Conservation (phyloP, 2,329 filamentous ascomycete genomes). For the Lasiodiplodia citricola region DNA sequence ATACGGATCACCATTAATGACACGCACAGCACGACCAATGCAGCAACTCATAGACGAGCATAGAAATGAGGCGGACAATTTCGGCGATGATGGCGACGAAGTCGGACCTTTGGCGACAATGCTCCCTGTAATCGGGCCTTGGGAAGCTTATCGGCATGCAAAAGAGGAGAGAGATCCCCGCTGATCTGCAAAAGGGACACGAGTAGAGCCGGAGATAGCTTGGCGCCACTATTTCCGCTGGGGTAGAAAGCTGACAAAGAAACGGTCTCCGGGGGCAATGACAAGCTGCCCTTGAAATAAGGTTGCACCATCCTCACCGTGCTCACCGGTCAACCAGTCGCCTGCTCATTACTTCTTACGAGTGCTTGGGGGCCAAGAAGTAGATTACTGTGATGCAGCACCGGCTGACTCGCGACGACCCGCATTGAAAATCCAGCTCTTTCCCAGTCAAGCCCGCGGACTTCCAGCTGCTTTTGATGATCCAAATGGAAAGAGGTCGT, state of each 20-base stretch:
- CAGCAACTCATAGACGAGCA: constrained; percentile 1
- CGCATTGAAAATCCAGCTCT: background rate
- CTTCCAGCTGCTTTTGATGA: constrained; percentile 8
- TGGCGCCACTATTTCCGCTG: constrained; percentile 1
- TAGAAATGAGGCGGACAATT: constrained; percentile 9
- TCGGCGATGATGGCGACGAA: background rate
- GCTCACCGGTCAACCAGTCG: background rate
- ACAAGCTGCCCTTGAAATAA: background rate
- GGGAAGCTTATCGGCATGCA: background rate
- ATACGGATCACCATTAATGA: constrained; percentile 12
- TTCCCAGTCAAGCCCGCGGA: background rate
- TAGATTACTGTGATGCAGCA: background rate
- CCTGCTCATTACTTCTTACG: background rate
- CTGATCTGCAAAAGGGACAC: constrained; percentile 3
- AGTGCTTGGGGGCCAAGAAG: background rate
- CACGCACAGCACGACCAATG: constrained; percentile 5
- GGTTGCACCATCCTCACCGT: background rate
- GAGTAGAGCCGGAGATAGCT: constrained; percentile 3
- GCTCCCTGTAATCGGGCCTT: constrained; percentile 9
- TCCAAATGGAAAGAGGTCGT: background rate
- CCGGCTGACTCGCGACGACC: background rate
- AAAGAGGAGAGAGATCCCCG: constrained; percentile 15
- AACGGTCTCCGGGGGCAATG: background rate
- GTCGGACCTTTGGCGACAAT: background rate
- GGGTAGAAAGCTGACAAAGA: background rate